Percentiles rank a stretch among this genome's conserved stretches.
Conservation (phyloP, 1,284 basidiomycete genomes). For the Ceratobasidium theobromae region DNA sequence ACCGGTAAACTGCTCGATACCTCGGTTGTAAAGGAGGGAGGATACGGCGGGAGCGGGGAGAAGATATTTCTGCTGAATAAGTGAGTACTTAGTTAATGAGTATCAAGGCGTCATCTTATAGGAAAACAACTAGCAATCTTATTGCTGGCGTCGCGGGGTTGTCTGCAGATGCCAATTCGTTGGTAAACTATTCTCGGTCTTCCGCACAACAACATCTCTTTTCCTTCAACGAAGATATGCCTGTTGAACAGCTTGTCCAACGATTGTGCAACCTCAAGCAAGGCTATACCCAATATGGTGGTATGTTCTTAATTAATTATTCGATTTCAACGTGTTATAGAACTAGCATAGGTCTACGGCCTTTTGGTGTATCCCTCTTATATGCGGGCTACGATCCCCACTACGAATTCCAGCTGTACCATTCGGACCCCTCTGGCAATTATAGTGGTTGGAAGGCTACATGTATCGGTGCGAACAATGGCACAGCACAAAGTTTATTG, state of each 20-base stretch:
- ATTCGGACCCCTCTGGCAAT: constrained; percentile 97
- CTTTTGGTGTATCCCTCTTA: constrained; percentile 95
- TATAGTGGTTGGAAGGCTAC: constrained; percentile 99
- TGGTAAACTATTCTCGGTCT: constrained; percentile 92
- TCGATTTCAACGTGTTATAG: background rate
- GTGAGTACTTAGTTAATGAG: constrained; percentile 43
- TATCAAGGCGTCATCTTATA: constrained; percentile 15
- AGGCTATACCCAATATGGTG: constrained; percentile 97
- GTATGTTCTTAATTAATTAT: constrained; percentile 48
- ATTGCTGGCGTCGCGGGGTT: constrained; percentile 94
- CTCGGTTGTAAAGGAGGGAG: constrained; percentile 79
- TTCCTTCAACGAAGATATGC: constrained; percentile 95
- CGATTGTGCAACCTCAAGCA: constrained; percentile 97
- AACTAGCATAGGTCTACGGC: constrained; percentile 73
- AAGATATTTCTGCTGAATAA: constrained; percentile 94
- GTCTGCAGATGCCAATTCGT: constrained; percentile 96
- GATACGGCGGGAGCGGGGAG: constrained; percentile 92
- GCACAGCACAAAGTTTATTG: constrained; percentile 88
- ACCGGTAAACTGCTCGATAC: constrained; percentile 96
- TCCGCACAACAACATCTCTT: constrained; percentile 89
- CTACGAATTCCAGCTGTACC: constrained; percentile 96
- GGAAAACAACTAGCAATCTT: constrained; percentile 69
- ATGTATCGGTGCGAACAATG: constrained; percentile 95
- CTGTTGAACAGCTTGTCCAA: constrained; percentile 94
- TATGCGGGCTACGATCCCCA: constrained; percentile 97